phyloP scores from a whole-genome alignment of 495 filamentous ascomycete species.

The Trichoderma asperelloides region DNA sequence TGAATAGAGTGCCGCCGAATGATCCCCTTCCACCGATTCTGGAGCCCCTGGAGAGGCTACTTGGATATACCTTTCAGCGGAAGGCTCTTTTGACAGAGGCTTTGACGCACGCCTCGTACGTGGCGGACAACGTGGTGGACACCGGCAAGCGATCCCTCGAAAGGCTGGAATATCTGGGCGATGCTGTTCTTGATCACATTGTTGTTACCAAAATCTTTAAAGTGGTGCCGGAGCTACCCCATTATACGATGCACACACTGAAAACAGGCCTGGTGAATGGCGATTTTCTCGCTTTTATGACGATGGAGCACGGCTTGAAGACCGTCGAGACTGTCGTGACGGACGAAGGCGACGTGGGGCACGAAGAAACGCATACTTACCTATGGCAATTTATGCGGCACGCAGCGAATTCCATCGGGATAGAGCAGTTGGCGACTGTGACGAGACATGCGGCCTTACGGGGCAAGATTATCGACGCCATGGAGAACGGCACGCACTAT shows the following conservation, averaged over 20 bases:
- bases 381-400: conserved; percentile 68
- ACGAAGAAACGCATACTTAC: conserved; percentile 24
- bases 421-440: conserved; percentile 31
- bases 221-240: conserved; percentile 35
- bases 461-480: conserved; percentile 36
- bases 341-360: conserved; percentile 1
- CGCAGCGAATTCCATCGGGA: conserved; percentile 32
- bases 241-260: conserved; percentile 63
- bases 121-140: conserved; percentile 15
- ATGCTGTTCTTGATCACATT: conserved; percentile 75
- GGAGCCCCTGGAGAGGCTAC: conserved; percentile 43
- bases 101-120: conserved; percentile 72
- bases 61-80: conserved; percentile 66
- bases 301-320: conserved; percentile 45
- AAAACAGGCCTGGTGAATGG: conserved; percentile 74
- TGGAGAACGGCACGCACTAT: conserved; percentile 43
- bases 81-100: conserved; percentile 70
- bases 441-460: conserved; percentile 43
- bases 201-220: conserved; percentile 43
- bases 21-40: conserved; percentile 20
- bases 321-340: conserved; percentile 23
- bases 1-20: conserved; percentile 20
- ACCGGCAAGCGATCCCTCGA: conserved; percentile 59
- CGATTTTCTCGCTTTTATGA: conserved; percentile 79
- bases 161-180: conserved; percentile 84